Base-by-base conservation (phyloP, 2,329 filamentous ascomycete genomes). In the Calonectria pteridis region DNA sequence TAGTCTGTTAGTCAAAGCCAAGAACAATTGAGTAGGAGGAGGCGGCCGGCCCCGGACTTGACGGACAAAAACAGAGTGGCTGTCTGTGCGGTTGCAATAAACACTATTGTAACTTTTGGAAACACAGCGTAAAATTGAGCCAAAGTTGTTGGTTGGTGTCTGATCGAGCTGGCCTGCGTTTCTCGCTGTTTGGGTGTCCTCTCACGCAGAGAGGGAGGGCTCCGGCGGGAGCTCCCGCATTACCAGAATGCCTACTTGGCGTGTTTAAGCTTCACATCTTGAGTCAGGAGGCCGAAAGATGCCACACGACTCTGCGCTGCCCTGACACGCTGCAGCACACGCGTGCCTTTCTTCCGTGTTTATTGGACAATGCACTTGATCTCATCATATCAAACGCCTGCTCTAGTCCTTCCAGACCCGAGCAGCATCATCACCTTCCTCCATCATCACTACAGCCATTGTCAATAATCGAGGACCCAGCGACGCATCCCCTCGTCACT, bases 151-250 rank as follows among this genome's bases (percentile, higher is more conserved):
- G n/a, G 55, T 9, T 4, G 55, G n/a, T 59, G 50, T 53, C 13
- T 62, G 23, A 23, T 23, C 29, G 3, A 11, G 37, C 18, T 55
- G 29, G 53, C n/a, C 31, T 40, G 26, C 18, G 11, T 29, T 28
- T 9, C 10, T 62, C 16, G 20, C 7, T n/a, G 16, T 53, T 46
- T 69, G 37, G 46, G 28, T 53, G 46, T 28, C 43, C 31, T 37
- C 59, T 49, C 26, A 18, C 6, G 33, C 46, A n/a, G 31, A 31
- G 10, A 69, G 10, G 37, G 28, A 43, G 67, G 53, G 55, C 26
- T 40, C 43, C 28, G 4, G 58, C 67, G 67, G 67, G 58, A 53
- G 55, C 58, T 69, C 67, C 67, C 67, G 67, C 37, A 58, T 63
- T 35, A 46, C 58, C 67, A 53, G 16, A 53, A 26, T 53, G 20